Percentiles rank a stretch among this genome's conserved stretches.
Conservation (phyloP, 2,329 filamentous ascomycete genomes). For the Aurifilum marmelostoma region DNA sequence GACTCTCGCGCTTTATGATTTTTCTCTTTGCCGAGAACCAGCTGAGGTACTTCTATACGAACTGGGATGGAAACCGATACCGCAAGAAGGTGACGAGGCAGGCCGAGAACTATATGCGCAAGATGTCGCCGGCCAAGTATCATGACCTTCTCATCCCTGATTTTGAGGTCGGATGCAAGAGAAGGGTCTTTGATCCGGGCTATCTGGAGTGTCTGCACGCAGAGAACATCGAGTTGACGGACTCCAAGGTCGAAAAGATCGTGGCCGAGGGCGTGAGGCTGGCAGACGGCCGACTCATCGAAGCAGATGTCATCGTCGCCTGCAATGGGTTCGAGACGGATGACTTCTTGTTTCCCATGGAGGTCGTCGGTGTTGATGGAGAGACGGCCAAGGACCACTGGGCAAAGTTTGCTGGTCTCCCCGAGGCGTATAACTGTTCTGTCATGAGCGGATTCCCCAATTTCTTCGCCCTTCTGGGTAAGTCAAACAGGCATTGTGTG, state of each 20-base stretch:
- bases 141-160: slow-evolving; percentile 64
- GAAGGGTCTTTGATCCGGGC: slow-evolving; percentile 61
- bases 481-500: slow-evolving; percentile 16
- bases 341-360: slow-evolving; percentile 55
- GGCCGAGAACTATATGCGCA: slow-evolving; percentile 47
- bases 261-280: slow-evolving; percentile 45
- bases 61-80: slow-evolving; percentile 40
- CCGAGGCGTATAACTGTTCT: slow-evolving; percentile 63
- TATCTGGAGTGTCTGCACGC: slow-evolving; percentile 59
- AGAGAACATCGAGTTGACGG: slow-evolving; percentile 50
- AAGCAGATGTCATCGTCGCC: slow-evolving; percentile 63
- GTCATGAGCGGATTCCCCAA: slow-evolving; percentile 66
- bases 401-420: slow-evolving; percentile 57
- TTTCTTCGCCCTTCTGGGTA: slow-evolving; percentile 63
- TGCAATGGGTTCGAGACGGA: slow-evolving; percentile 65
- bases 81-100: slow-evolving; percentile 43
- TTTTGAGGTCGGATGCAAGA: slow-evolving; percentile 65
- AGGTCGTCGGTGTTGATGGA: slow-evolving; percentile 54
- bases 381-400: slow-evolving; percentile 58
- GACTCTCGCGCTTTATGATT: slow-evolving; percentile 47
- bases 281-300: slow-evolving; percentile 41
- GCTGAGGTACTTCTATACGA: slow-evolving; percentile 44
- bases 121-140: slow-evolving; percentile 59
- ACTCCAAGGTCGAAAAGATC: slow-evolving; percentile 52
- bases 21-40: slow-evolving; percentile 42